A percentile compares a stretch with the other conserved stretches of the same genome.
Evolutionary conservation across 2,329 filamentous ascomycete genomes (phyloP).

Genomic region (Fusarium sp.): DNA sequence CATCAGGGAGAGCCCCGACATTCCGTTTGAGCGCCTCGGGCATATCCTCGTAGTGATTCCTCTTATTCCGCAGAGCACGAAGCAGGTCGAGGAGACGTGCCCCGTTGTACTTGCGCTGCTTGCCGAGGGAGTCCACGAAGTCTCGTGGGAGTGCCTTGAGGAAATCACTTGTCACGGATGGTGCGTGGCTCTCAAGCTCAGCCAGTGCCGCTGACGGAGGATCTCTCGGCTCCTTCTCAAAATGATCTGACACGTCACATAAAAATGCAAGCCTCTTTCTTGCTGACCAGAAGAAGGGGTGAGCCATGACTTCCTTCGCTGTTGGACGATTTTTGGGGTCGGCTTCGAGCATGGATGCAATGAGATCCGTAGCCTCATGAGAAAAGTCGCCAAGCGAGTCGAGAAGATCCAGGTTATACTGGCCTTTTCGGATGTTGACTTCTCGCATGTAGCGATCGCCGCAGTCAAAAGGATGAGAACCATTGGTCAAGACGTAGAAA

Average conservation of each 20-base stretch:
- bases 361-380: slow-evolving; percentile 87
- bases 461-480: slow-evolving; percentile 91
- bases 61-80: slow-evolving; percentile 92
- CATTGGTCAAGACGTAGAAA: slow-evolving; percentile 96
- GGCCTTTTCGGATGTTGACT: slow-evolving; percentile 94
- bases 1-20: slow-evolving; percentile 80
- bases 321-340: slow-evolving; percentile 71
- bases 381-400: slow-evolving; percentile 84
- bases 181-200: slow-evolving; percentile 66
- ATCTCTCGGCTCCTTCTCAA: slow-evolving; percentile 90
- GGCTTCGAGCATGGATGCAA: slow-evolving; percentile 78
- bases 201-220: slow-evolving; percentile 77
- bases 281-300: slow-evolving; percentile 95
- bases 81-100: slow-evolving; percentile 85
- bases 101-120: slow-evolving; percentile 95
- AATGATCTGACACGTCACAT: slow-evolving; percentile 96
- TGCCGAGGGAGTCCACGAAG: slow-evolving; percentile 90
- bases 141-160: slow-evolving; percentile 78
- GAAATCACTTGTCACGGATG: slow-evolving; percentile 76
- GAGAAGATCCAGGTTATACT: slow-evolving; percentile 76
- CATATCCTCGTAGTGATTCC: slow-evolving; percentile 98
- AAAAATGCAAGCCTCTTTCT: slow-evolving; percentile 92
- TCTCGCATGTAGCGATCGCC: slow-evolving; percentile 96
- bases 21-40: slow-evolving; percentile 75
- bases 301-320: slow-evolving; percentile 83